A percentile compares a stretch with the other conserved stretches of the same genome.
These are phyloP conservation scores for Schoenoplectus triqueter DNA, from an alignment of 202 grass and related monocot species.

Conservation along the genomic window DNA sequence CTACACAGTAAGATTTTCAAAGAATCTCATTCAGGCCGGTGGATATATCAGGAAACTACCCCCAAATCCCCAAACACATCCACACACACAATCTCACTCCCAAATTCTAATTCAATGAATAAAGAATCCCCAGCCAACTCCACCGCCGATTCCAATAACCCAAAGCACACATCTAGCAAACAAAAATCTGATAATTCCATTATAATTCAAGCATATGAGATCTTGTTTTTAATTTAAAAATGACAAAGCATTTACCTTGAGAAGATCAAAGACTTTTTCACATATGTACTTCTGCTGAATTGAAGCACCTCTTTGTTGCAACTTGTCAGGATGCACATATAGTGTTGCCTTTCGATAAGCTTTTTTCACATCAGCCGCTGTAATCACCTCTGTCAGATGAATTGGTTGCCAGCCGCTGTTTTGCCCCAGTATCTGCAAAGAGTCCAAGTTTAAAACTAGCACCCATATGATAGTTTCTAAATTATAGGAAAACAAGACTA, in stretches of 20 bases:
- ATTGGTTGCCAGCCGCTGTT: constrained; percentile 91
- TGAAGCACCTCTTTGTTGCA: constrained; percentile 91
- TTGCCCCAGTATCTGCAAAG: constrained; percentile 80
- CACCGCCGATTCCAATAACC: neutral
- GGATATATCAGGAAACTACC: neutral
- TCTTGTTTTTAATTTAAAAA: neutral
- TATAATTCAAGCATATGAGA: neutral
- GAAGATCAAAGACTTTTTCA: constrained; percentile 99
- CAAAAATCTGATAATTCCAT: neutral
- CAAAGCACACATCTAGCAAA: neutral
- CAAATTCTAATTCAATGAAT: neutral
- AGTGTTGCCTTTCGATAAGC: constrained; percentile 94
- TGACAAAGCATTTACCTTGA: constrained; percentile 58
- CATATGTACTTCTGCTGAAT: constrained; percentile 97
- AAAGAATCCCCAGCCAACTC: neutral
- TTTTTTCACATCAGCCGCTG: constrained; percentile 82
- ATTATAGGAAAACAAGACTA: neutral
- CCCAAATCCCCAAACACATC: neutral
- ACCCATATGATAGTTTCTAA: constrained; percentile 6
- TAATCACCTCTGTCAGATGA: constrained; percentile 88
- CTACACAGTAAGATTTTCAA: neutral
- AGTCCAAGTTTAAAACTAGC: constrained; percentile 16
- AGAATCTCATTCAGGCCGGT: neutral
- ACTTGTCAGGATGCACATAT: constrained; percentile 96
- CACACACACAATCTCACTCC: neutral